A percentile compares a stretch with the other conserved stretches of the same genome.
Conservation (phyloP, 2,329 filamentous ascomycete genomes). For the Nemania sp. region DNA sequence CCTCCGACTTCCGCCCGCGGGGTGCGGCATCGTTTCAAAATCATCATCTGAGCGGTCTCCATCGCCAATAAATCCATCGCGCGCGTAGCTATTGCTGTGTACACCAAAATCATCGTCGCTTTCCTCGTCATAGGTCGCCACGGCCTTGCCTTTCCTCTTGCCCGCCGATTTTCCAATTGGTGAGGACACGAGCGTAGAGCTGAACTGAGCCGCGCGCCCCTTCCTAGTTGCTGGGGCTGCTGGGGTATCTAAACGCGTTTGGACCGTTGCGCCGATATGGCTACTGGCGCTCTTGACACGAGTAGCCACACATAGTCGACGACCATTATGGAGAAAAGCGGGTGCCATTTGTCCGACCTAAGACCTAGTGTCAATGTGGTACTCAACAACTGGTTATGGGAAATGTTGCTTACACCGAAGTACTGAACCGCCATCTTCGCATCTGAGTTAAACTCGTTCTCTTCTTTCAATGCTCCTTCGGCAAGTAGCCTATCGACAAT, state of each 20-base stretch:
- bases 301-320: constrained; percentile 48
- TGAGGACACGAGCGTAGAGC: constrained; percentile 57
- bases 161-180: constrained; percentile 47
- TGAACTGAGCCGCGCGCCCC: constrained; percentile 33
- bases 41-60: constrained; percentile 47
- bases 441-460: constrained; percentile 64
- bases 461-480: constrained; percentile 73
- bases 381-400: not conserved
- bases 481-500: constrained; percentile 77
- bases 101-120: constrained; percentile 43
- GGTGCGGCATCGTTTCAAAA: constrained; percentile 49
- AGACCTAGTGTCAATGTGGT: constrained; percentile 33
- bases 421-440: constrained; percentile 75
- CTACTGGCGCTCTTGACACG: constrained; percentile 42
- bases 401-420: constrained; percentile 55
- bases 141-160: constrained; percentile 43
- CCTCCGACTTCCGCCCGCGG: constrained; percentile 42
- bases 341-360: constrained; percentile 47
- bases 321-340: constrained; percentile 49
- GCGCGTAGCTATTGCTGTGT: constrained; percentile 49
- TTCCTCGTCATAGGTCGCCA: constrained; percentile 41
- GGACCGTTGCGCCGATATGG: constrained; percentile 40
- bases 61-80: constrained; percentile 45
- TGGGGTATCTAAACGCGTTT: constrained; percentile 44
- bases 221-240: constrained; percentile 37